A percentile compares a stretch with the other conserved stretches of the same genome.
Evolutionary conservation across 768 basidiomycete genomes (phyloP).

Genomic region (Mycena capillaripes): DNA sequence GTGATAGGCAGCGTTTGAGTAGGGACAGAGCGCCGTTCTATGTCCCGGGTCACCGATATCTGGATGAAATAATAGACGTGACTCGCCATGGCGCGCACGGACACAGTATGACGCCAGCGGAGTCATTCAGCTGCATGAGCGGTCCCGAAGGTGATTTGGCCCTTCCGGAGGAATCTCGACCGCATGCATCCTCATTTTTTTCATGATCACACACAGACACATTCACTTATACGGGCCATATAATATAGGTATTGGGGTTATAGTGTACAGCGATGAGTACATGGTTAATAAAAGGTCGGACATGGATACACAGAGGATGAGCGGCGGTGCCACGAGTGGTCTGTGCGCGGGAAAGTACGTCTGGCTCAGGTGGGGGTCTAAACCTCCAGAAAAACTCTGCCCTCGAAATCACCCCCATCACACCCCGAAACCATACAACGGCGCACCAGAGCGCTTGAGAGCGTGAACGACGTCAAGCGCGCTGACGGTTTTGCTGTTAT

Average conservation of each 20-base stretch:
- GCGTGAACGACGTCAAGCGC: slow-evolving; percentile 21
- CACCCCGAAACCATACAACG: slow-evolving; percentile 16
- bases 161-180: not conserved
- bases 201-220: too few species aligned
- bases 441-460: slow-evolving; percentile 10
- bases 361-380: slow-evolving; percentile 2
- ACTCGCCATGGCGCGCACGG: not conserved
- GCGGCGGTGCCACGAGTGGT: not conserved
- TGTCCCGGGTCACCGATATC: too few species aligned
- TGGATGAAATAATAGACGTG: not conserved
- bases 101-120: not conserved
- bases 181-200: too few species aligned
- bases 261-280: not conserved
- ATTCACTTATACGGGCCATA: too few species aligned
- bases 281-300: too few species aligned
- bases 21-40: too few species aligned
- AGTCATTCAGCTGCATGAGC: not conserved
- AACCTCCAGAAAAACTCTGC: not conserved
- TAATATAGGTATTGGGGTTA: not conserved
- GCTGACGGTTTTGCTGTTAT: not conserved
- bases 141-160: not conserved
- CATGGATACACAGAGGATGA: too few species aligned
- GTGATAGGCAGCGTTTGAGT: too few species aligned
- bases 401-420: not conserved
- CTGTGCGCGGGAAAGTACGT: slow-evolving; percentile 5